Evolutionary conservation across 2,329 filamentous ascomycete genomes (phyloP).

Genomic region (Hyphodiscus sp.): DNA sequence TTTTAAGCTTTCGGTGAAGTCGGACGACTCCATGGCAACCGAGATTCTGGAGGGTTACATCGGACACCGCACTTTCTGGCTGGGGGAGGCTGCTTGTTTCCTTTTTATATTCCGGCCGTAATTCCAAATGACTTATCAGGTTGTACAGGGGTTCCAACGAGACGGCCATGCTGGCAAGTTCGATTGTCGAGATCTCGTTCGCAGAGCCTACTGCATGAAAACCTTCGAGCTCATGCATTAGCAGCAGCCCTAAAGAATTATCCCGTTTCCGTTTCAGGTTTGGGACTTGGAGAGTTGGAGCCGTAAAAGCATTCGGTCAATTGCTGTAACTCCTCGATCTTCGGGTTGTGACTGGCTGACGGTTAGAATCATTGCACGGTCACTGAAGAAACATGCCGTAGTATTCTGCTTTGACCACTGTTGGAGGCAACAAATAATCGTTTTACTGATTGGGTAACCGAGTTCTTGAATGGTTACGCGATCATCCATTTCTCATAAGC

Average conservation of each 20-base stretch:
- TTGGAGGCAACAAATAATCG: too few species aligned
- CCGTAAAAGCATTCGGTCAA: not conserved
- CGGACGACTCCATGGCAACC: not conserved
- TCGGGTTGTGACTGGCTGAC: too few species aligned
- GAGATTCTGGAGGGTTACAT: not conserved
- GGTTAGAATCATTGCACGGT: too few species aligned
- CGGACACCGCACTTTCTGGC: not conserved
- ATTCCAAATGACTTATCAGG: not conserved
- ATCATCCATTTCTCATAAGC: too few species aligned
- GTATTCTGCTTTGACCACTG: too few species aligned
- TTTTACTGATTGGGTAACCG: too few species aligned
- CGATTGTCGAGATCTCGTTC: not conserved
- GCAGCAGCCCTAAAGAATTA: not conserved
- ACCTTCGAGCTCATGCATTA: not conserved
- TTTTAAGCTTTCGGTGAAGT: not conserved
- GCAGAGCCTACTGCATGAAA: not conserved
- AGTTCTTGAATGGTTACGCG: too few species aligned
- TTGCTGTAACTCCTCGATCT: not conserved
- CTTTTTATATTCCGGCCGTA: not conserved
- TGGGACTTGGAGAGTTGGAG: too few species aligned
- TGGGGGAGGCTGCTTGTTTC: not conserved
- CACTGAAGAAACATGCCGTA: too few species aligned
- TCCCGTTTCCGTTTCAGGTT: too few species aligned
- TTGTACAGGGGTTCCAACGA: not conserved
- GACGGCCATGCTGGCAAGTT: too few species aligned